These are phyloP conservation scores for Ambrosiella cleistominuta DNA, from an alignment of 2,329 filamentous ascomycete species.

Conservation along the genomic window DNA sequence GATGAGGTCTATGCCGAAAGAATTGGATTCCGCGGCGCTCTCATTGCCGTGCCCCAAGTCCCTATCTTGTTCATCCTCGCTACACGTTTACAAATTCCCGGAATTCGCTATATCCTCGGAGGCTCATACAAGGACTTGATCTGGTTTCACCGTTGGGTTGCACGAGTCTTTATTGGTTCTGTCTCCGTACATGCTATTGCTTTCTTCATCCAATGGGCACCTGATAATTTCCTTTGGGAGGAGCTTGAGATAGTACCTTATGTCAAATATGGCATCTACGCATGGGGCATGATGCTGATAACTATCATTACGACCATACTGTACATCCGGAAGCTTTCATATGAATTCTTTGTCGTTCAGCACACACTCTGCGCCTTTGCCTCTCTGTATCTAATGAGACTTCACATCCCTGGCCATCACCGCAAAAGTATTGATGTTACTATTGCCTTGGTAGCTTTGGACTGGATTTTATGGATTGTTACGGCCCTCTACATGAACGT, in stretches of 20 bases:
- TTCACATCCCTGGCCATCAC: constrained; percentile 43
- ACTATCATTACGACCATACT: constrained; percentile 44
- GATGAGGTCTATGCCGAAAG: constrained; percentile 45
- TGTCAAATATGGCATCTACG: constrained; percentile 48
- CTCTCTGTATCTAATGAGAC: constrained; percentile 46
- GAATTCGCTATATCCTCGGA: constrained; percentile 33
- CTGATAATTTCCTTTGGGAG: constrained; percentile 37
- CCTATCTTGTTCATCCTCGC: constrained; percentile 46
- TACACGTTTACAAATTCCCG: constrained; percentile 38
- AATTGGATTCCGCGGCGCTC: constrained; percentile 49
- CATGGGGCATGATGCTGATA: constrained; percentile 50
- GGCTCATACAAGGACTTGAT: constrained; percentile 52
- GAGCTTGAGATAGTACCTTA: constrained; percentile 45
- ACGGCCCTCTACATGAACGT: constrained; percentile 37
- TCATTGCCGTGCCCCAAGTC: constrained; percentile 46
- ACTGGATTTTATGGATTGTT: constrained; percentile 35
- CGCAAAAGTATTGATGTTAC: constrained; percentile 48
- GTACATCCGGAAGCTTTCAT: constrained; percentile 45
- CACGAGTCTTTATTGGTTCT: constrained; percentile 49
- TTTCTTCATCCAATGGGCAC: constrained; percentile 48
- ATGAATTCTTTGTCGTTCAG: constrained; percentile 54
- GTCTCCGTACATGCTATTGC: constrained; percentile 52
- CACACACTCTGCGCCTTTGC: constrained; percentile 45
- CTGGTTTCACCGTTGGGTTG: constrained; percentile 58
- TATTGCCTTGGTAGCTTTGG: constrained; percentile 43